A percentile compares a stretch with the other conserved stretches of the same genome.
These are phyloP conservation scores for Nephelium lappaceum DNA, from an alignment of 345 rosid species.

Conservation along the genomic window DNA sequence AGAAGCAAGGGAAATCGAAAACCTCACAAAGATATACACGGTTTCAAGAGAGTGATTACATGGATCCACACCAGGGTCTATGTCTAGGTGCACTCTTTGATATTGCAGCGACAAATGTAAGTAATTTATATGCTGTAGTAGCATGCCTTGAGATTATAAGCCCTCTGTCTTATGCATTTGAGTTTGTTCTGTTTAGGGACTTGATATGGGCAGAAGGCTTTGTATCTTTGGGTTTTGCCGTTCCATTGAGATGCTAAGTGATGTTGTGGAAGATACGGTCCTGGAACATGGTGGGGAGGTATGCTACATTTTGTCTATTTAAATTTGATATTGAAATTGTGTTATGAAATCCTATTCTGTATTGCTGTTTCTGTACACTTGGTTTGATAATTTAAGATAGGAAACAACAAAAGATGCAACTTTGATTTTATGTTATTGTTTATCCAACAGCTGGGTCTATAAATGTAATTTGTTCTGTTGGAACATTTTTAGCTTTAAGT, in stretches of 20 bases:
- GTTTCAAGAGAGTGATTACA: slow-evolving; percentile 83
- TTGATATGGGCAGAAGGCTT: slow-evolving; percentile 88
- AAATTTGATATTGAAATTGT: background rate
- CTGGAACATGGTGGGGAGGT: slow-evolving; percentile 97
- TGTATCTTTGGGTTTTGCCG: slow-evolving; percentile 96
- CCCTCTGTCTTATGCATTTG: background rate
- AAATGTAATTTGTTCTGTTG: background rate
- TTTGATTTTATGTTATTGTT: background rate
- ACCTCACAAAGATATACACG: slow-evolving; percentile 51
- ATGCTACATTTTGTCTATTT: slow-evolving; percentile 18
- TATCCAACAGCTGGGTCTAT: background rate
- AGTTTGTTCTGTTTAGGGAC: slow-evolving; percentile 59
- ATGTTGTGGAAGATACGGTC: slow-evolving; percentile 91
- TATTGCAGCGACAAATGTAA: slow-evolving; percentile 93
- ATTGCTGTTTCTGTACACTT: background rate
- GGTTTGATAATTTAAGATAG: background rate
- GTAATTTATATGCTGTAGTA: slow-evolving; percentile 12
- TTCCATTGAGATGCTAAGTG: slow-evolving; percentile 95
- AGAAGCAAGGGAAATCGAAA: slow-evolving; percentile 55
- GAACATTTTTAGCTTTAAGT: background rate
- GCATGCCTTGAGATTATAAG: background rate
- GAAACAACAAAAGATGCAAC: background rate
- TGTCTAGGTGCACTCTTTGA: slow-evolving; percentile 89
- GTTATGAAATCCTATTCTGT: background rate
- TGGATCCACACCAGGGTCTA: slow-evolving; percentile 83